Percentiles rank a stretch among this genome's conserved stretches.
phyloP scores from a whole-genome alignment of 169 alveolate species.

The Cystoisospora suis region DNA sequence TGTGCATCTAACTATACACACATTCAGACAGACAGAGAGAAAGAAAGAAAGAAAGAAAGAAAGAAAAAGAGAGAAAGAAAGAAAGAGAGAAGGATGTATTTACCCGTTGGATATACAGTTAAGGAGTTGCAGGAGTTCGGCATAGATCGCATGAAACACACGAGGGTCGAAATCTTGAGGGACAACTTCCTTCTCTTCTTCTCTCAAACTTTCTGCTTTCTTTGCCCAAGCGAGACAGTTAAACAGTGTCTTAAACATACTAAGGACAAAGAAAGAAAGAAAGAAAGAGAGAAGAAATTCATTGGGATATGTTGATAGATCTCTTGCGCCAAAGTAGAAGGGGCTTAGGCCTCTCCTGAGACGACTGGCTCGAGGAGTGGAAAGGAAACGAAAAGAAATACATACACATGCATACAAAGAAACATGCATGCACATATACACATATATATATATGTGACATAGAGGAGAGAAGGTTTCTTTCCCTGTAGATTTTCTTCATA shows the following conservation, averaged over 20 bases:
- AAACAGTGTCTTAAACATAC: not conserved
- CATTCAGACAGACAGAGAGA: not conserved
- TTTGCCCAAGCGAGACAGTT: not conserved
- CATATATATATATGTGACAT: no score
- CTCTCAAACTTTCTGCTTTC: no score
- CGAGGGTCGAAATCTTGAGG: slow-evolving; percentile 57
- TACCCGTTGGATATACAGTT: slow-evolving; percentile 7
- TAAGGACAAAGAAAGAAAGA: not conserved
- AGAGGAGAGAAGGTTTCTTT: no score
- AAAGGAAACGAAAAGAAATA: no score
- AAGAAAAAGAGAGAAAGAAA: not conserved
- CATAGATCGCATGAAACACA: slow-evolving; percentile 51
- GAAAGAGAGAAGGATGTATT: not conserved
- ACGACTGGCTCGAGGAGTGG: no score
- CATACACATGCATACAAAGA: no score
- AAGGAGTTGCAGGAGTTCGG: slow-evolving; percentile 38
- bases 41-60: not conserved
- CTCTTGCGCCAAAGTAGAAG: no score
- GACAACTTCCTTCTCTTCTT: not conserved
- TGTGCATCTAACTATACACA: no score
- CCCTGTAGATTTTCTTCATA: no score
- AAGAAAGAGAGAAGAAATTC: not conserved
- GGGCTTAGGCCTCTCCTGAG: no score
- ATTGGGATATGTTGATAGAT: no score
- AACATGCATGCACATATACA: no score